Evolutionary conservation across 345 rosid genomes (phyloP).

Genomic region (Angophora floribunda): DNA sequence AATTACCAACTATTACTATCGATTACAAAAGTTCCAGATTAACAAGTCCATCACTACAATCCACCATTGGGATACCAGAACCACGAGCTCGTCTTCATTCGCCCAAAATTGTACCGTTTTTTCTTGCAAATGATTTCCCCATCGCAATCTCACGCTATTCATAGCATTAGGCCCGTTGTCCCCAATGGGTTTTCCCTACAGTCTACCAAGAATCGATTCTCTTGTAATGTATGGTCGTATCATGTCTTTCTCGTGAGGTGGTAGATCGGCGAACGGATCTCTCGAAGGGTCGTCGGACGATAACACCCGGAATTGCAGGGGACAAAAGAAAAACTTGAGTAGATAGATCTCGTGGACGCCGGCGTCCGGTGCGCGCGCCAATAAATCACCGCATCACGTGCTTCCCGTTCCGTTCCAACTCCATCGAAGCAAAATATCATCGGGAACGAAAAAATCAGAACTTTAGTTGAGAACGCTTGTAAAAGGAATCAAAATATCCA

Average conservation of each 20-base stretch:
- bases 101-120: not conserved
- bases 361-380: not conserved
- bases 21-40: not conserved
- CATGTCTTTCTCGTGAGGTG: not conserved
- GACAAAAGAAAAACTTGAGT: not conserved
- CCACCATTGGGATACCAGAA: not conserved
- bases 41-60: not conserved
- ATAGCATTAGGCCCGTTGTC: too few species aligned
- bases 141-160: not conserved
- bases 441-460: not conserved
- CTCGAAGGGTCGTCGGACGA: not conserved
- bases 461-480: rapidly evolving
- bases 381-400: not conserved
- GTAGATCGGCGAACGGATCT: not conserved
- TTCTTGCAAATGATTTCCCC: not conserved
- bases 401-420: not conserved
- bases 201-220: not conserved
- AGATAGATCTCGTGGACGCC: not conserved
- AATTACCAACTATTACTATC: not conserved
- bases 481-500: not conserved
- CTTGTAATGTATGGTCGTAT: not conserved
- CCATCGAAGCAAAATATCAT: not conserved
- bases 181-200: rapidly evolving
- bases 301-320: not conserved
- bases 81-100: not conserved